Base-by-base conservation (phyloP, 2,329 filamentous ascomycete genomes). In the Torrubiella hemipterigena region DNA sequence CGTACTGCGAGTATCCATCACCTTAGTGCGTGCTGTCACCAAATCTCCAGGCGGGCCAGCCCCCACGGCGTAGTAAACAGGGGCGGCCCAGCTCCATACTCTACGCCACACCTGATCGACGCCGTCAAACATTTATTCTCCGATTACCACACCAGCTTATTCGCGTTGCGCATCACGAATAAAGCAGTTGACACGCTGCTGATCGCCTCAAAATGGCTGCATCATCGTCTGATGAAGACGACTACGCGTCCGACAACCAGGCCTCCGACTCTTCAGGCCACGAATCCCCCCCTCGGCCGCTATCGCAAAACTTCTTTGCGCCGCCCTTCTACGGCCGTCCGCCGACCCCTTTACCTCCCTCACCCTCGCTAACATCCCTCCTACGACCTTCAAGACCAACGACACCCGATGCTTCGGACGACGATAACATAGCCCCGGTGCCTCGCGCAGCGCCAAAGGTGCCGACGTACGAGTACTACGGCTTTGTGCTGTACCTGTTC, bases 381-480 rank as follows among this genome's bases (percentile, higher is more conserved):
- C 72, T 96, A 7, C 81, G 87, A 2, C 84, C 84, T 4, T 93
- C 85, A 17, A 73, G 87, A n/a, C 89, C 87, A 1, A 93, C 84
- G 2, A 96, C 89, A 0, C 89, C 91, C 11, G 87, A 95, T 50
- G 83, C 79, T 23, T 93, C 84, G 1, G 87, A 93, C 56, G 81
- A 87, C 43, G 89, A 96, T 45, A 71, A 81, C 22, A 73, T 94
- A 12, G 84, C 85, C 5, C 81, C 86, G 29, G 74, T 94, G 13
- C 84, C 87, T 6, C 80, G 85, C 34, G 87, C 86, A 2, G 80
- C 80, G 32, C 91, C 91, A 2, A 86, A 91, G 51, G 87, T 98
- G 3, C 91, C 91, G n/a, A 98, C 91, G 0, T 96, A 98, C 61
- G 91, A 98, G 54, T 98, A 96, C 71, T 96, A 96, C 54, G 91